A percentile compares a stretch with the other conserved stretches of the same genome.
These are phyloP conservation scores for Microthlaspi erraticum DNA, from an alignment of 345 rosid species.

Conservation along the genomic window DNA sequence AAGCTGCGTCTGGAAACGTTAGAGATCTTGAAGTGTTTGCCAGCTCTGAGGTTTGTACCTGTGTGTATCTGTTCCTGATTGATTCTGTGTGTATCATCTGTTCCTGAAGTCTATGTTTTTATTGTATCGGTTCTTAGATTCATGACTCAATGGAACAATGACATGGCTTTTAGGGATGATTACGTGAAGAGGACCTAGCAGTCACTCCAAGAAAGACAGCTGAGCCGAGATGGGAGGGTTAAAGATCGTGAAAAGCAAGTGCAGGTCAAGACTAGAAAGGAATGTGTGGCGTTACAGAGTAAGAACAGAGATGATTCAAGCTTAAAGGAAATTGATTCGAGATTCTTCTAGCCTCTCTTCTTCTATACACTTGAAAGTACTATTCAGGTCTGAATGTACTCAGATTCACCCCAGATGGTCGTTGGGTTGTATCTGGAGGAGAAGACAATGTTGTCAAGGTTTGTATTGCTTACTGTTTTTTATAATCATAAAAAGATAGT, in stretches of 20 bases:
- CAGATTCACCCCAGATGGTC: too few relatives aligned
- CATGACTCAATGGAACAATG: constrained; percentile 65
- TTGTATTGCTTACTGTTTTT: constrained; percentile 11
- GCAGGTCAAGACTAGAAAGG: too few relatives aligned
- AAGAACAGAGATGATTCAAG: too few relatives aligned
- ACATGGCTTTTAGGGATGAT: constrained; percentile 75
- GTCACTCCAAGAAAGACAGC: constrained; percentile 67
- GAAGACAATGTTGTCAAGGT: constrained; percentile 98
- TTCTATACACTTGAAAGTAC: too few relatives aligned
- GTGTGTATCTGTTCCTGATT: too few relatives aligned
- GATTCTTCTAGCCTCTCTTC: too few relatives aligned
- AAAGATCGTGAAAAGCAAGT: too few relatives aligned
- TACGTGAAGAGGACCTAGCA: constrained; percentile 61
- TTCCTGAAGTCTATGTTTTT: constrained; percentile 20
- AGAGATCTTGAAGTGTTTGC: constrained; percentile 61
- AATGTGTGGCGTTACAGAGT: too few relatives aligned
- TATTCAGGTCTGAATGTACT: too few relatives aligned
- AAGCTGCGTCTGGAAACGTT: constrained; percentile 60
- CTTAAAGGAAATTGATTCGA: too few relatives aligned
- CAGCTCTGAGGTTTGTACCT: constrained; percentile 62
- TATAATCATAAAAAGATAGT: too few relatives aligned
- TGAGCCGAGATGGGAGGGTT: constrained; percentile 82
- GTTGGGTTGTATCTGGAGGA: constrained; percentile 99
- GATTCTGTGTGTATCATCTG: constrained; percentile 13
- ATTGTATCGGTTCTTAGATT: constrained; percentile 65